Evolutionary conservation across 768 basidiomycete genomes (phyloP).

Genomic region (Phaeotremella fagi): DNA sequence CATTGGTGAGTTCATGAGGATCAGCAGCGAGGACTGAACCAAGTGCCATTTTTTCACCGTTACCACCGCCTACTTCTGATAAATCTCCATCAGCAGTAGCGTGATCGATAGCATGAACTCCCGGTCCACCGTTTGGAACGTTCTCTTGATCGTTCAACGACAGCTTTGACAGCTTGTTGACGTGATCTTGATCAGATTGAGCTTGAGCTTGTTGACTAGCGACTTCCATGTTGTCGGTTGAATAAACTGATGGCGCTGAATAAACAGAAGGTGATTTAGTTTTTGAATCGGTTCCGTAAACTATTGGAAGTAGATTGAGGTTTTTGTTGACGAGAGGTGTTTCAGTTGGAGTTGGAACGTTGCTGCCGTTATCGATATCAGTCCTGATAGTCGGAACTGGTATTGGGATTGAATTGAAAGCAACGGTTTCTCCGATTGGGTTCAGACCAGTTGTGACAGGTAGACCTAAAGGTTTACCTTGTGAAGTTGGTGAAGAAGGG

Average conservation of each 20-base stretch:
- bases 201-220: background rate
- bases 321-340: background rate
- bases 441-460: background rate
- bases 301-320: background rate
- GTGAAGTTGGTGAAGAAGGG: slow-evolving; percentile 20
- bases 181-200: background rate
- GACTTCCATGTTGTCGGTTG: background rate
- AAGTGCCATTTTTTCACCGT: background rate
- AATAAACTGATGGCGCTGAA: background rate
- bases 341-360: too few relatives aligned
- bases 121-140: slow-evolving; percentile 5
- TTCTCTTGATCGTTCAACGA: background rate
- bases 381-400: background rate
- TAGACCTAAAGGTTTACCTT: slow-evolving; percentile 4
- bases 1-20: background rate
- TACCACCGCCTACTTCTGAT: background rate
- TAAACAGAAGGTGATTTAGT: background rate
- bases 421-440: background rate
- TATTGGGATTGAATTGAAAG: background rate
- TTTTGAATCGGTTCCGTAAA: background rate
- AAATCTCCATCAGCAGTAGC: background rate
- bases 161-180: background rate
- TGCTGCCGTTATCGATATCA: background rate
- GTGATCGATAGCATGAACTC: background rate
- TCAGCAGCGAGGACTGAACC: background rate